These are phyloP conservation scores for Nemania sp. DNA, from an alignment of 2,329 filamentous ascomycete genomes.

Conservation along the genomic window DNA sequence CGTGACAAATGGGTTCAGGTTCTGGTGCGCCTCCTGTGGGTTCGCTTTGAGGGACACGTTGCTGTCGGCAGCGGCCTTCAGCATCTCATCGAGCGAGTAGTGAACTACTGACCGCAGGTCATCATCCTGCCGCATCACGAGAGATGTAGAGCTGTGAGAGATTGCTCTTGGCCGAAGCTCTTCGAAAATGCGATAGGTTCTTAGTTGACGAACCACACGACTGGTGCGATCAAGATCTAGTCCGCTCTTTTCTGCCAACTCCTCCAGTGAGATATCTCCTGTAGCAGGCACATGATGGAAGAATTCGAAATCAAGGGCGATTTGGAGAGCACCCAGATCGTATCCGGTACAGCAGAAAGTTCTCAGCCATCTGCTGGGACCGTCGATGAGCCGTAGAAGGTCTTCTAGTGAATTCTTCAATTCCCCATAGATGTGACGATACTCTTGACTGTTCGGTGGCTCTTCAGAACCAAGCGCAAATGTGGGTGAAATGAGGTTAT, in stretches of 20 bases:
- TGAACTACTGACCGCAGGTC: slow-evolving; percentile 28
- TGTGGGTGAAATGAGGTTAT: too few species aligned
- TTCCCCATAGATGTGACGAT: background rate
- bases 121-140: slow-evolving; percentile 23
- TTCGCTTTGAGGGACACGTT: slow-evolving; percentile 23
- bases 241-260: slow-evolving; percentile 29
- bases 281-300: slow-evolving; percentile 32
- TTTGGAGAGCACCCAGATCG: slow-evolving; percentile 21
- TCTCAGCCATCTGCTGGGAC: background rate
- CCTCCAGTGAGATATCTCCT: slow-evolving; percentile 26
- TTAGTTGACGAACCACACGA: slow-evolving; percentile 35
- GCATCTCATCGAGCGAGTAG: slow-evolving; percentile 35
- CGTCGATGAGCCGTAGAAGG: slow-evolving; percentile 1
- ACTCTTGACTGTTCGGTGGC: background rate
- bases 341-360: background rate
- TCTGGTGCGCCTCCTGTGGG: slow-evolving; percentile 28
- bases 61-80: slow-evolving; percentile 33
- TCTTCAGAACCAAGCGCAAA: background rate
- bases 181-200: slow-evolving; percentile 34
- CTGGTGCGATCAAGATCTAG: slow-evolving; percentile 31
- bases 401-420: background rate
- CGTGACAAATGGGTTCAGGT: slow-evolving; percentile 28
- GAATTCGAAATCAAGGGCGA: slow-evolving; percentile 34
- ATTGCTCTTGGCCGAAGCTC: slow-evolving; percentile 27
- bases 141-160: slow-evolving; percentile 28